These are phyloP conservation scores for Lachnellula occidentalis DNA, from an alignment of 2,329 filamentous ascomycete species.

Conservation along the genomic window DNA sequence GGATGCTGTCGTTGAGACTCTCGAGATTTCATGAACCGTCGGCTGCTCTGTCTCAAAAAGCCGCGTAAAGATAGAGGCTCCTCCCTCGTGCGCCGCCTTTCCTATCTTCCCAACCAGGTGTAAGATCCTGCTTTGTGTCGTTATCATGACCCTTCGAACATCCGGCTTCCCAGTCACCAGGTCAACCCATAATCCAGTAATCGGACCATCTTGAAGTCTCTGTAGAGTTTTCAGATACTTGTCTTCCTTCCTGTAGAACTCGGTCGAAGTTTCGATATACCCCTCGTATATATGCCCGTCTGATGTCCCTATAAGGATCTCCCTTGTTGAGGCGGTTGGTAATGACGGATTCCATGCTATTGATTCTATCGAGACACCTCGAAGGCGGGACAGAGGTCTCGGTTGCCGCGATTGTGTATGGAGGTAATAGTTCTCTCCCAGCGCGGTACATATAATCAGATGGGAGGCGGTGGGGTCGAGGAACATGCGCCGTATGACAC, in stretches of 20 bases:
- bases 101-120: constrained; percentile 78
- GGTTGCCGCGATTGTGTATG: constrained; percentile 91
- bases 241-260: constrained; percentile 94
- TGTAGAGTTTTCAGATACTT: constrained; percentile 83
- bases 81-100: constrained; percentile 67
- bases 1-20: constrained; percentile 51
- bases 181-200: constrained; percentile 85
- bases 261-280: constrained; percentile 88
- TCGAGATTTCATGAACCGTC: constrained; percentile 65
- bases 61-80: constrained; percentile 77
- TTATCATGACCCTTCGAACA: constrained; percentile 69
- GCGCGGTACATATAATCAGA: constrained; percentile 81
- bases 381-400: constrained; percentile 72
- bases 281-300: constrained; percentile 94
- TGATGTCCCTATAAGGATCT: constrained; percentile 86
- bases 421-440: constrained; percentile 96
- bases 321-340: constrained; percentile 87
- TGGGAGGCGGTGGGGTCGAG: constrained; percentile 95
- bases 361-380: constrained; percentile 81
- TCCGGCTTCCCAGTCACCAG: constrained; percentile 61
- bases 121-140: constrained; percentile 71
- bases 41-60: constrained; percentile 86
- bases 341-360: constrained; percentile 92
- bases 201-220: constrained; percentile 73
- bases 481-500: constrained; percentile 92